Evolutionary conservation across 2,329 filamentous ascomycete genomes (phyloP).

Genomic region (Calonectria ilicicola): DNA sequence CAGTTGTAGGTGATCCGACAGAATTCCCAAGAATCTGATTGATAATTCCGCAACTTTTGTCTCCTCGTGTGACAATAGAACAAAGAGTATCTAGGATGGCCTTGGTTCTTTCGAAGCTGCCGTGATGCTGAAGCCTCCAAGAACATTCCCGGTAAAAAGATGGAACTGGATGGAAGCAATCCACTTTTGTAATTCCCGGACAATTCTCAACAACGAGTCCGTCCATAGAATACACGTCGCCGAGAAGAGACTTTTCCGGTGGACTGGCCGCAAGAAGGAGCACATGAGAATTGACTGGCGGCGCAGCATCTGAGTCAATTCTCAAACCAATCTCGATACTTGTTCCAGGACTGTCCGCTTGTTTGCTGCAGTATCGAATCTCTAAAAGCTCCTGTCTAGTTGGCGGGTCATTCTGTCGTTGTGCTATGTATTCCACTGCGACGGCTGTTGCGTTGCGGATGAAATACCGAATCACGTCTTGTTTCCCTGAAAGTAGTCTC

Average conservation of each 20-base stretch:
- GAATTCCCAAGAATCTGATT: constrained; percentile 2
- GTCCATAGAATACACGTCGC: constrained; percentile 50
- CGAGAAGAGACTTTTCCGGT: constrained; percentile 19
- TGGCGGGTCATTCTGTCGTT: constrained; percentile 38
- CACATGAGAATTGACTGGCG: constrained; percentile 16
- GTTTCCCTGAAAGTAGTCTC: constrained; percentile 43
- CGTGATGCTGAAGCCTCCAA: constrained; percentile 52
- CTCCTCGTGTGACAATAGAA: constrained; percentile 43
- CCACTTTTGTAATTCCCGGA: constrained; percentile 46
- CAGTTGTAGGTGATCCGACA: background rate
- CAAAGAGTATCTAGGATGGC: constrained; percentile 53
- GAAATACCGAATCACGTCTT: constrained; percentile 44
- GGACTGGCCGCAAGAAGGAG: constrained; percentile 18
- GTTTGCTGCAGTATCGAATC: background rate
- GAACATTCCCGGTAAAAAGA: constrained; percentile 49
- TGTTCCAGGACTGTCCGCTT: background rate
- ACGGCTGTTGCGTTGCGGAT: constrained; percentile 49
- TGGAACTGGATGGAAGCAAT: constrained; percentile 53
- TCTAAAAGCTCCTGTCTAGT: background rate
- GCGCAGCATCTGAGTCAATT: constrained; percentile 16
- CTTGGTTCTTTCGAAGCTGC: constrained; percentile 55
- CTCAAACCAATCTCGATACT: constrained; percentile 21
- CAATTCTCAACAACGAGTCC: constrained; percentile 47
- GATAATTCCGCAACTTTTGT: constrained; percentile 49
- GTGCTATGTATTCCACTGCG: constrained; percentile 53